These are phyloP conservation scores for Reutealis trisperma DNA, from an alignment of 345 rosid species.

Conservation along the genomic window DNA sequence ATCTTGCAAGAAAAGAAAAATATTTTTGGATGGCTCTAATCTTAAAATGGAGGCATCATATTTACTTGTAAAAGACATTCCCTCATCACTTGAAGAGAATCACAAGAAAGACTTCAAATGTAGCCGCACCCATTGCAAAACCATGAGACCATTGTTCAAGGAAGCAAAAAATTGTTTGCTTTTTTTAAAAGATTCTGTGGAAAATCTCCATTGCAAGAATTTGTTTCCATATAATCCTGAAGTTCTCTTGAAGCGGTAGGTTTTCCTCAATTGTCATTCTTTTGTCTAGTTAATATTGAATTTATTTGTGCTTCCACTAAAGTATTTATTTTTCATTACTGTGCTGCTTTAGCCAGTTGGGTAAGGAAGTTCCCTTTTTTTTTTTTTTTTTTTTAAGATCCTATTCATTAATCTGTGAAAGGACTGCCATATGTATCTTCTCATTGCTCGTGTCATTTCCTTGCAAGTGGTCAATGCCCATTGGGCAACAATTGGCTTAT, in stretches of 20 bases:
- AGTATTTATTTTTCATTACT: background rate
- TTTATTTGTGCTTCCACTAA: background rate
- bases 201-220: slow-evolving; percentile 64
- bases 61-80: slow-evolving; percentile 2
- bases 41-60: slow-evolving; percentile 22
- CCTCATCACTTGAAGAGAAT: slow-evolving; percentile 23
- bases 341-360: background rate
- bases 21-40: slow-evolving; percentile 25
- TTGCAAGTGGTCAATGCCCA: background rate
- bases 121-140: slow-evolving; percentile 11
- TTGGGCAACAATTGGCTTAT: background rate
- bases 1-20: slow-evolving; percentile 56
- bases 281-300: slow-evolving; percentile 8
- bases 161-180: slow-evolving; percentile 71
- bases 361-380: background rate
- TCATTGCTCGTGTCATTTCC: background rate
- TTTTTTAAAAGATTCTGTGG: slow-evolving; percentile 62
- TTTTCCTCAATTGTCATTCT: slow-evolving; percentile 11
- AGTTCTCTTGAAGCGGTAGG: slow-evolving; percentile 75
- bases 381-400: background rate
- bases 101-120: slow-evolving; percentile 16
- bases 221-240: slow-evolving; percentile 79
- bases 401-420: background rate
- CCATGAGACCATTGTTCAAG: slow-evolving; percentile 35
- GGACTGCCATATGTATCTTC: background rate